Evolutionary conservation across 1,284 basidiomycete genomes (phyloP), one percentile per base, ranked within the genome.

Genomic region (Hymenochaete sp.): DNA sequence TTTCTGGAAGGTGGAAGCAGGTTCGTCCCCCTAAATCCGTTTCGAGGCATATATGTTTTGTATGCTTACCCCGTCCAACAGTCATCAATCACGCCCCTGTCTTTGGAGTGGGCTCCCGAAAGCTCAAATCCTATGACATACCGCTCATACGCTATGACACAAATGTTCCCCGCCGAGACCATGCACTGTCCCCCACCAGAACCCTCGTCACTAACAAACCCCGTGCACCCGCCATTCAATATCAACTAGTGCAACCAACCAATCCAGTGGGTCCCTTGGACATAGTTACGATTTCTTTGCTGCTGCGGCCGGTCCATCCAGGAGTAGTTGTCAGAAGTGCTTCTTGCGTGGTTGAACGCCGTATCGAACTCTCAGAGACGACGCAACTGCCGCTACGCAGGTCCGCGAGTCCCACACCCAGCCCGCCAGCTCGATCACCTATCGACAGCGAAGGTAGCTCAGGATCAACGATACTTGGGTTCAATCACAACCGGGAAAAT

Each of bases 1-100:
- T 57, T 77, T 76, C 58, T 91, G 87, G 87, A 71, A 82, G 44
- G 67, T 91, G 48, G 87, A 91, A 66, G 86, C 84, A 51, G 72
- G 86, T 81, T 53, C 56, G 81, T 70, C 14, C 38, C 42, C 49
- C 45, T 22, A 45, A 31, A 46, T 51, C 54, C 48, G n/a, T 35
- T 38, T 47, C 36, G 47, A 40, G 35, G 44, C 16, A 21, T 26
- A 26, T n/a, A n/a, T n/a, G n/a, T 28, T 41, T 11, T 29, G 22
- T 41, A 29, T 19, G 39, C 25, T 31, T 5, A 41, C 43, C 47
- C 47, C 27, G 19, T 44, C 31, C 47, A 35, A 36, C 47, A 85
- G 82, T 77, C 44, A 70, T 87, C 32, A 72, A 73, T 50, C 84
- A 88, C 58, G 59, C 65, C 3, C 78, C 74, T 45, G 71, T 84